Conservation (phyloP, 768 basidiomycete genomes). For the Xerocomellus intermedius region DNA sequence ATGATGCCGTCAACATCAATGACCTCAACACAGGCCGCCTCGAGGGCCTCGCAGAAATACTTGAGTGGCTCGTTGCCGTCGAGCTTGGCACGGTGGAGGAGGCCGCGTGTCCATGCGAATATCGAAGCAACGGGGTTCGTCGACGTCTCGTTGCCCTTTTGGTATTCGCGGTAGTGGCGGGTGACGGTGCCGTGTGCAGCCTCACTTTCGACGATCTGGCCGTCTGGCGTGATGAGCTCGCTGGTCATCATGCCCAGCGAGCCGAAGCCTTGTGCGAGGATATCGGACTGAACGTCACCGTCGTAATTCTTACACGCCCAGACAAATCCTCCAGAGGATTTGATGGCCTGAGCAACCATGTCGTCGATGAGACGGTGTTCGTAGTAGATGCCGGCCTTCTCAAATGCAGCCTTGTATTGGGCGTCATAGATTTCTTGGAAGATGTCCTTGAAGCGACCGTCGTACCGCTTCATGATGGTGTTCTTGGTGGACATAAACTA, state of each 20-base stretch:
- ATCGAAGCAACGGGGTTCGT: slow-evolving; percentile 99
- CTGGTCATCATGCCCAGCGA: slow-evolving; percentile 97
- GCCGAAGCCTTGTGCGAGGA: slow-evolving; percentile 97
- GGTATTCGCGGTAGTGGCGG: slow-evolving; percentile 94
- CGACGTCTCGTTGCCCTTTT: slow-evolving; percentile 96
- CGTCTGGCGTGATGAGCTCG: slow-evolving; percentile 94
- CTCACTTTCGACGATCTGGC: slow-evolving; percentile 88
- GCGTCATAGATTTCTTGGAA: slow-evolving; percentile 94
- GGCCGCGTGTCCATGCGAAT: slow-evolving; percentile 97
- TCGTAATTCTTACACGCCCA: slow-evolving; percentile 80
- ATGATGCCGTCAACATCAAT: slow-evolving; percentile 89
- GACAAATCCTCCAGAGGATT: slow-evolving; percentile 90
- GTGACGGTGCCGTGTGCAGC: slow-evolving; percentile 98
- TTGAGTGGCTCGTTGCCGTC: slow-evolving; percentile 76
- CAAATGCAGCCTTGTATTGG: slow-evolving; percentile 71
- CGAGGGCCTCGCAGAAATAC: slow-evolving; percentile 76
- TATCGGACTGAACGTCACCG: slow-evolving; percentile 86
- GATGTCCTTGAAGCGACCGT: slow-evolving; percentile 98
- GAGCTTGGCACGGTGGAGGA: slow-evolving; percentile 89
- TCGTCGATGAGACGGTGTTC: slow-evolving; percentile 98
- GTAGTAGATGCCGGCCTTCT: slow-evolving; percentile 75
- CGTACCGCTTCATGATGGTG: slow-evolving; percentile 96
- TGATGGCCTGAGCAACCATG: slow-evolving; percentile 98
- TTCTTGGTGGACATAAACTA: slow-evolving; percentile 99
- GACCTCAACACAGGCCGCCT: slow-evolving; percentile 85